Conservation (phyloP, 1,284 basidiomycete genomes). For the Pseudozyma sp. region DNA sequence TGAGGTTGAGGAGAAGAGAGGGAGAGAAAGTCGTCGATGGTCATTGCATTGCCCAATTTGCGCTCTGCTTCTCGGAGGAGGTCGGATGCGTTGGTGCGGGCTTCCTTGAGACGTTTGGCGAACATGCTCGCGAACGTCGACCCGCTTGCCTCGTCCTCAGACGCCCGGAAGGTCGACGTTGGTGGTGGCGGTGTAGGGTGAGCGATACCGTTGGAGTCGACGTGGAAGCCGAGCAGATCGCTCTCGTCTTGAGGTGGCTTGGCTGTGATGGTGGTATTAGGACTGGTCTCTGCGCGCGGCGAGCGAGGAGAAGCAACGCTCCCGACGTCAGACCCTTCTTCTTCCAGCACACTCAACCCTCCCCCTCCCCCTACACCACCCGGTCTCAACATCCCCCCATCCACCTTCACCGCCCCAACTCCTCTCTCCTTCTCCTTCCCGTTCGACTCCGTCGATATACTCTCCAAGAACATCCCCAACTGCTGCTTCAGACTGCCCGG, state of each 20-base stretch:
- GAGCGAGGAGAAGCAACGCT: constrained; percentile 36
- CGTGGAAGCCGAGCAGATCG: constrained; percentile 29
- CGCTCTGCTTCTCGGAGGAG: constrained; percentile 37
- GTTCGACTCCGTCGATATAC: constrained; percentile 18
- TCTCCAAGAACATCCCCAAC: constrained; percentile 37
- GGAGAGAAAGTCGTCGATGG: constrained; percentile 37
- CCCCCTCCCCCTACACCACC: too few species aligned
- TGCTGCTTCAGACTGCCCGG: constrained; percentile 37
- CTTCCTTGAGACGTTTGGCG: constrained; percentile 37
- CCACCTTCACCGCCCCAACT: too few species aligned
- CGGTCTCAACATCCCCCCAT: constrained; percentile 1
- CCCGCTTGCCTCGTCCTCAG: background rate
- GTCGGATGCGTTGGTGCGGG: constrained; percentile 29
- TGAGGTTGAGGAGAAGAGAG: background rate
- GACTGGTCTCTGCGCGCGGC: constrained; percentile 16
- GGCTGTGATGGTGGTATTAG: constrained; percentile 2
- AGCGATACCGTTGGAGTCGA: constrained; percentile 30
- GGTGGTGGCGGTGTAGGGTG: constrained; percentile 21
- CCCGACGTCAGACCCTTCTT: constrained; percentile 38
- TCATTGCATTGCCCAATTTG: constrained; percentile 46
- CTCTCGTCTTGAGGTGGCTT: too few species aligned
- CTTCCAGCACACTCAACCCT: constrained; percentile 34
- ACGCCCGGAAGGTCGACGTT: constrained; percentile 12
- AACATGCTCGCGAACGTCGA: constrained; percentile 24
- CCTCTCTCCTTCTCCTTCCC: constrained; percentile 18